Conservation (phyloP, 805 yeast genomes). For the Kodamaea restingae region DNA sequence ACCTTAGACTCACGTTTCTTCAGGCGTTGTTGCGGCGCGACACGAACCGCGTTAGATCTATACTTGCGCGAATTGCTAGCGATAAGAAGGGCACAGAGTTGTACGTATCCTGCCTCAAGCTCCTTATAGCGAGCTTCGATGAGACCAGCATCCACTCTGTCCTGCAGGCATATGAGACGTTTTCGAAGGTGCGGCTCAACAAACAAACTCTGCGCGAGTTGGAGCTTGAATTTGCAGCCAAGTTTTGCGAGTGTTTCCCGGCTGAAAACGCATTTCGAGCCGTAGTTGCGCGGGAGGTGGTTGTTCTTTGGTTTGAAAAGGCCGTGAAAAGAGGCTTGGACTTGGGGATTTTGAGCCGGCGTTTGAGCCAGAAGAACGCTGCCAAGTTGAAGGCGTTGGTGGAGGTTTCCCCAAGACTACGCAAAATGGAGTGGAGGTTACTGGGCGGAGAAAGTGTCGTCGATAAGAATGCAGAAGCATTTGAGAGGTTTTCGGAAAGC, state of each 20-base stretch:
- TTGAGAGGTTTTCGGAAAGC: no score
- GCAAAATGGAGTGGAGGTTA: background rate
- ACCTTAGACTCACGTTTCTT: slow-evolving; percentile 2
- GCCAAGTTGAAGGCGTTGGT: background rate
- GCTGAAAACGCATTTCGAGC: background rate
- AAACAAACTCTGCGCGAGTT: background rate
- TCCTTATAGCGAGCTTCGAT: slow-evolving; percentile 2
- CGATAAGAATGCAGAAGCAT: background rate
- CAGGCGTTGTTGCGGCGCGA: slow-evolving; percentile 5
- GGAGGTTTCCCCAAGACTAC: background rate
- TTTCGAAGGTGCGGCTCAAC: background rate
- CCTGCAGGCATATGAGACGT: background rate
- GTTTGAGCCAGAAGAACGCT: background rate
- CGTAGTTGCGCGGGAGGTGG: background rate
- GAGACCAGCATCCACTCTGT: background rate
- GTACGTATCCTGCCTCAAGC: background rate
- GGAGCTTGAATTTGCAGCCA: background rate
- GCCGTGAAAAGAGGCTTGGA: slow-evolving; percentile 1
- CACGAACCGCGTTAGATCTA: slow-evolving; percentile 3
- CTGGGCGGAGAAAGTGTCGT: background rate
- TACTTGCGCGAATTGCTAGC: background rate
- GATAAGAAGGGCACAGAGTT: background rate
- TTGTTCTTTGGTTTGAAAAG: background rate
- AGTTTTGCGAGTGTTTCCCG: background rate
- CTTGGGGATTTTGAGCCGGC: background rate